Conservation (phyloP, 1,284 basidiomycete genomes). For the Leucoagaricus sp. region DNA sequence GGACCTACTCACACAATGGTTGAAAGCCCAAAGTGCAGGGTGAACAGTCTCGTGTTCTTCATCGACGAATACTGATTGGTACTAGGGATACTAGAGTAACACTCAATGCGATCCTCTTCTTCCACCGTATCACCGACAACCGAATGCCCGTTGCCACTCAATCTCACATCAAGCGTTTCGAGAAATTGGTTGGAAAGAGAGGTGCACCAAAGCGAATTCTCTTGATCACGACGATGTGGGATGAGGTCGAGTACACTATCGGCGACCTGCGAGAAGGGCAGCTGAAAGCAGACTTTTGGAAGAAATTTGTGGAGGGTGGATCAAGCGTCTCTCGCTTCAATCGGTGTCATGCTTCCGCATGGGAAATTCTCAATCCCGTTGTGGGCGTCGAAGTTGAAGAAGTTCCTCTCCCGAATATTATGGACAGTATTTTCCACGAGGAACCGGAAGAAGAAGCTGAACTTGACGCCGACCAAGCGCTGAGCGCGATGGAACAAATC, state of each 20-base stretch:
- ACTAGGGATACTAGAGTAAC: neutral
- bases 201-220: constrained; percentile 7
- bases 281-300: constrained; percentile 8
- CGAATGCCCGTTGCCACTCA: constrained; percentile 12
- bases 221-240: constrained; percentile 15
- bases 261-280: constrained; percentile 3
- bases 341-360: constrained; percentile 2
- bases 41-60: too few species aligned
- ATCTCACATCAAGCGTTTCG: constrained; percentile 14
- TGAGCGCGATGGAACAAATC: constrained; percentile 14
- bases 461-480: constrained; percentile 8
- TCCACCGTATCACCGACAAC: constrained; percentile 15
- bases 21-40: constrained; percentile 7
- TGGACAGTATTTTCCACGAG: constrained; percentile 8
- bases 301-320: constrained; percentile 8
- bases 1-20: constrained; percentile 12
- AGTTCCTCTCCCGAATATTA: neutral
- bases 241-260: constrained; percentile 3
- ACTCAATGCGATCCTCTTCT: constrained; percentile 13
- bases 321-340: constrained; percentile 6
- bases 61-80: too few species aligned
- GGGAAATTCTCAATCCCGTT: constrained; percentile 10
- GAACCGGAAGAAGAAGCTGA: constrained; percentile 13
- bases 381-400: neutral
- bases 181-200: constrained; percentile 12